Evolutionary conservation across 768 basidiomycete species (phyloP), one percentile per base, ranked within the genome.

Genomic region (Russula lepida): DNA sequence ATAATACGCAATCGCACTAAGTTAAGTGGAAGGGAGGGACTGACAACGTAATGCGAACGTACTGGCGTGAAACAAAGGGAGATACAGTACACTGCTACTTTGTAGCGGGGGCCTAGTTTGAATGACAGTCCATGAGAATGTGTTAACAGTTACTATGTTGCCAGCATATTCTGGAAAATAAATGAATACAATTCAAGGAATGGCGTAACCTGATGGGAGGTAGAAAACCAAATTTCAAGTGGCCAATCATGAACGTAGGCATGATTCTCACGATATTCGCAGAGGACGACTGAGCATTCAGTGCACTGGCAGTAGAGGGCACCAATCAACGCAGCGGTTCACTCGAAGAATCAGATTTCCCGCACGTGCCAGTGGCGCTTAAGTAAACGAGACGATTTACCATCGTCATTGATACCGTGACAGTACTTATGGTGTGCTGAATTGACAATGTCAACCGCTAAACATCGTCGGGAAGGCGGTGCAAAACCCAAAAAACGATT

Each of bases 401-500:
- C n/a, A n/a, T 37, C 35, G 13, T 5, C 35, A 35, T 35, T 15
- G 35, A 37, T 17, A 37, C 35, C 35, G 35, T 37, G 35, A 17
- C 33, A 12, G 33, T 33, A 33, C 32, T 32, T 37, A 9, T 15
- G 15, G 12, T 17, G 15, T 15, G 4, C 15, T 17, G 35, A 37
- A 15, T 35, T 35, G 35, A 28, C 19, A 21, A 56, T 57, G 56
- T 21, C 60, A 57, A 55, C 46, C 47, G 3, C 32, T 21, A 56
- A 56, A 44, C 60, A 41, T 23, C 33, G 54, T 28, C 48, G 49
- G 28, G 50, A 53, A 52, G 60, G 50, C 33, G 19, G 50, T 7
- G 55, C 39, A 21, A 57, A 23, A 37, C 32, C 56, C 12, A 62
- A 47, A 62, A 62, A 47, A 7, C 50, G 56, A 35, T 62, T 37